phyloP scores from a whole-genome alignment of 352 stramenopile species.

The Pythium sukuiense region DNA sequence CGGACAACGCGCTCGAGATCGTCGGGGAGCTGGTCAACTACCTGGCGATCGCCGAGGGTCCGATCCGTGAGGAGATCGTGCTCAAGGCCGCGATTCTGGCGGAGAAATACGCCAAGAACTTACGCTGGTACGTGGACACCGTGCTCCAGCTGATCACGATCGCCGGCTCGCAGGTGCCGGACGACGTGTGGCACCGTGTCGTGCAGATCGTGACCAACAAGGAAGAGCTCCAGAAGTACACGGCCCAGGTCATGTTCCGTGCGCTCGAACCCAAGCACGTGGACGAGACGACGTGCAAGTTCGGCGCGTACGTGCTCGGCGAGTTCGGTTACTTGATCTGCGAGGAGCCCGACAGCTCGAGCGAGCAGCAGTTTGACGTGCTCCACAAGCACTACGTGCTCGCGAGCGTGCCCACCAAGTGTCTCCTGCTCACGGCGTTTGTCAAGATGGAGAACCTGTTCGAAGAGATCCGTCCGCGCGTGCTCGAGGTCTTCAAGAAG shows the following conservation, averaged over 20 bases:
- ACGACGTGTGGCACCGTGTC: slow-evolving; percentile 98
- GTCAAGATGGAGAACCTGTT: slow-evolving; percentile 94
- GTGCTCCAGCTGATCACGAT: slow-evolving; percentile 97
- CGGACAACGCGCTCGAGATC: slow-evolving; percentile 94
- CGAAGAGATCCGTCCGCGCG: slow-evolving; percentile 82
- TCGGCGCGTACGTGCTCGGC: slow-evolving; percentile 69
- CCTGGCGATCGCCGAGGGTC: slow-evolving; percentile 90
- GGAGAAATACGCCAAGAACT: slow-evolving; percentile 96
- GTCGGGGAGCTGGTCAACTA: slow-evolving; percentile 96
- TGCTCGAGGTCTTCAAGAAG: slow-evolving; percentile 92
- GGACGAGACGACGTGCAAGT: slow-evolving; percentile 95
- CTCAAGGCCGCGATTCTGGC: slow-evolving; percentile 98
- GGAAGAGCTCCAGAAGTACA: slow-evolving; percentile 86
- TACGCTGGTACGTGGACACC: slow-evolving; percentile 97
- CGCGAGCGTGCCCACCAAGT: slow-evolving; percentile 82
- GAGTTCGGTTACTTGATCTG: slow-evolving; percentile 97
- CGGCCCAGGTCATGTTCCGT: slow-evolving; percentile 81
- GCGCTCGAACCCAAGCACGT: slow-evolving; percentile 92
- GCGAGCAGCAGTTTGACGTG: slow-evolving; percentile 93
- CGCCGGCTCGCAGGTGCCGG: slow-evolving; percentile 90
- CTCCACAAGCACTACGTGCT: slow-evolving; percentile 96
- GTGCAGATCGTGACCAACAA: slow-evolving; percentile 99
- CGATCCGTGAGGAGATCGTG: slow-evolving; percentile 95
- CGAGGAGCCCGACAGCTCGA: slow-evolving; percentile 86
- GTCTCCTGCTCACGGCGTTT: slow-evolving; percentile 95